phyloP scores from a whole-genome alignment of 2,329 filamentous ascomycete genomes.

The Verticillium nonalfalfae region DNA sequence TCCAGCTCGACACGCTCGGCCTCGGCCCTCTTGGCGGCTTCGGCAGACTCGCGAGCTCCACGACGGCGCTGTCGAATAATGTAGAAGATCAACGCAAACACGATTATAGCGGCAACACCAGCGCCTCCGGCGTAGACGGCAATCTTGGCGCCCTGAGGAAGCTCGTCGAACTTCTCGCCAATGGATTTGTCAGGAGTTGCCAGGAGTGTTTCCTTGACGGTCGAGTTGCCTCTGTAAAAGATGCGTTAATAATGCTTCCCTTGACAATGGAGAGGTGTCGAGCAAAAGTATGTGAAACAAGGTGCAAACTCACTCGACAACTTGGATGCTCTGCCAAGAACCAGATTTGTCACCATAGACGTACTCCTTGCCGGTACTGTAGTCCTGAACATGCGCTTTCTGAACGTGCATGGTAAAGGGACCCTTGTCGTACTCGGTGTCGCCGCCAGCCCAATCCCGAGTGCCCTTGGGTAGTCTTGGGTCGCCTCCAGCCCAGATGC shows the following conservation, averaged over 20 bases:
- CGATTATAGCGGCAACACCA: conserved; percentile 34
- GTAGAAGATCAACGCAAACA: conserved; percentile 40
- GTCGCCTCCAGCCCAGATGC: conserved; percentile 61
- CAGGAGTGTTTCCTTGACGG: conserved; percentile 37
- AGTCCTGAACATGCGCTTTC: conserved; percentile 48
- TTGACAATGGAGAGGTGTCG: background rate
- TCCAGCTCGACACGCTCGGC: conserved; percentile 46
- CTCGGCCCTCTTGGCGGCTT: conserved; percentile 35
- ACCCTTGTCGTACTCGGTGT: conserved; percentile 56
- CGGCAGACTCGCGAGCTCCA: conserved; percentile 43
- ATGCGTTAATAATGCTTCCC: conserved; percentile 11
- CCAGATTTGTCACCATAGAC: conserved; percentile 56
- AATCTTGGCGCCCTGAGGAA: conserved; percentile 42
- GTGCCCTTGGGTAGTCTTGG: conserved; percentile 47
- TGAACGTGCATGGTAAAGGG: conserved; percentile 73
- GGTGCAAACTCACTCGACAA: conserved; percentile 37
- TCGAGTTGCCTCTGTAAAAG: conserved; percentile 47
- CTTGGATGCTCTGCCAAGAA: conserved; percentile 57
- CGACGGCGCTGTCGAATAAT: conserved; percentile 48
- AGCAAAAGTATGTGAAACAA: background rate
- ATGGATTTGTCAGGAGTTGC: conserved; percentile 33
- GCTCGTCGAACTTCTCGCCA: conserved; percentile 46
- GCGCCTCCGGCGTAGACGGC: conserved; percentile 45
- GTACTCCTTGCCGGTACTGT: conserved; percentile 59
- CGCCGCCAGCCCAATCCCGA: conserved; percentile 64